A percentile compares a stretch with the other conserved stretches of the same genome.
Evolutionary conservation across 2,329 filamentous ascomycete species (phyloP).

Genomic region (Ascosphaera apis): DNA sequence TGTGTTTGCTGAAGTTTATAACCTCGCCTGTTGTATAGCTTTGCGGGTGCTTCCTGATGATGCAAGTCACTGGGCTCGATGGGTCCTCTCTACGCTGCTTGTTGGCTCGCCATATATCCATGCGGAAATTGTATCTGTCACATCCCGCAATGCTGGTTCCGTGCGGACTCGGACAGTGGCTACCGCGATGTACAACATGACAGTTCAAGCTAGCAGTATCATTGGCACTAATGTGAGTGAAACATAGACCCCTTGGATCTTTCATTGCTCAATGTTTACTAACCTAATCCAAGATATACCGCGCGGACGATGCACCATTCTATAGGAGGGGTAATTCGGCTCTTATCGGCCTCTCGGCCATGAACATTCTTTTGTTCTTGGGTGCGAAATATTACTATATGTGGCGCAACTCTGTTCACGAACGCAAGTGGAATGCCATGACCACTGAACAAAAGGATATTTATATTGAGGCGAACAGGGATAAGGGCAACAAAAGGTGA

Average conservation of each 20-base stretch:
- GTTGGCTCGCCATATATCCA: constrained; percentile 36
- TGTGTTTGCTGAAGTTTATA: constrained; percentile 29
- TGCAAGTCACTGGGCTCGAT: constrained; percentile 29
- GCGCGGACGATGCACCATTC: constrained; percentile 30
- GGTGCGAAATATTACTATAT: constrained; percentile 19
- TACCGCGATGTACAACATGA: constrained; percentile 25
- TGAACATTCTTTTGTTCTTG: constrained; percentile 28
- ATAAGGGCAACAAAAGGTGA: constrained; percentile 22
- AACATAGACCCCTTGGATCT: not conserved
- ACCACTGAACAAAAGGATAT: constrained; percentile 14
- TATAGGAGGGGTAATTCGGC: constrained; percentile 36
- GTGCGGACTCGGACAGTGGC: constrained; percentile 21
- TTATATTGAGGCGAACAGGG: constrained; percentile 17
- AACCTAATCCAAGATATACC: constrained; percentile 26
- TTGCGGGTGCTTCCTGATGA: constrained; percentile 26
- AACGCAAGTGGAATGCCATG: constrained; percentile 17
- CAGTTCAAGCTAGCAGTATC: constrained; percentile 20
- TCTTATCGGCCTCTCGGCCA: constrained; percentile 28
- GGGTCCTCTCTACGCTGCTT: constrained; percentile 28
- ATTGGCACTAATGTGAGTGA: constrained; percentile 16
- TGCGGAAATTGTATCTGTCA: constrained; percentile 27
- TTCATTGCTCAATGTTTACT: too few species aligned
- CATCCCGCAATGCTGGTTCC: constrained; percentile 20
- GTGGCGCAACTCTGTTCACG: constrained; percentile 17
- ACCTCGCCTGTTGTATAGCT: constrained; percentile 28